Conservation (phyloP, 1,139 yeast genomes). For the Protomyces lactucae-debilis region DNA sequence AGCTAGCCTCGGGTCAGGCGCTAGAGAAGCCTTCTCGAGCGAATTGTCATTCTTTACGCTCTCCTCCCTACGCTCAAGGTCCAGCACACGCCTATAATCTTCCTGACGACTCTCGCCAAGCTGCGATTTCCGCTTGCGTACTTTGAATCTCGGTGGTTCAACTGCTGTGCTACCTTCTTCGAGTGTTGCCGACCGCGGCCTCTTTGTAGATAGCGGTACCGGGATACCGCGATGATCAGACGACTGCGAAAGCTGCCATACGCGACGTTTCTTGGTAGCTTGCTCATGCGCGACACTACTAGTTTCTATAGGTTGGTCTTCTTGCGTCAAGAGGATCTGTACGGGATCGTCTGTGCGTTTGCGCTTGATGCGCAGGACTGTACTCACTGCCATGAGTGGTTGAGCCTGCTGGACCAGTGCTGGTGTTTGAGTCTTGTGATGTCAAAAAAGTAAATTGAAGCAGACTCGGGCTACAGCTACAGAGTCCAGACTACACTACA, state of each 20-base stretch:
- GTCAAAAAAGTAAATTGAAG: too few species aligned
- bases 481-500: too few species aligned
- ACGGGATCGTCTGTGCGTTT: slow-evolving; percentile 19
- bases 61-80: slow-evolving; percentile 8
- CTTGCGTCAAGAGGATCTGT: slow-evolving; percentile 11
- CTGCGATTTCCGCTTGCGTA: slow-evolving; percentile 9
- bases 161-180: neutral
- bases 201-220: neutral
- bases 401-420: too few species aligned
- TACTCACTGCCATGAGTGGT: slow-evolving; percentile 1
- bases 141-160: slow-evolving; percentile 18
- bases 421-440: too few species aligned
- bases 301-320: neutral
- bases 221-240: slow-evolving; percentile 19
- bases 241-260: slow-evolving; percentile 21
- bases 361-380: slow-evolving; percentile 22
- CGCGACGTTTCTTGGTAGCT: slow-evolving; percentile 9
- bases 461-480: too few species aligned
- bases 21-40: neutral
- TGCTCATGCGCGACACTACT: neutral
- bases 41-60: too few species aligned
- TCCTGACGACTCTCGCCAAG: neutral
- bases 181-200: neutral
- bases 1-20: neutral
- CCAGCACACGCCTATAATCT: slow-evolving; percentile 9